A percentile compares a stretch with the other conserved stretches of the same genome.
These are phyloP conservation scores for Penicillium concentricum DNA, from an alignment of 2,329 filamentous ascomycete genomes.

Conservation along the genomic window DNA sequence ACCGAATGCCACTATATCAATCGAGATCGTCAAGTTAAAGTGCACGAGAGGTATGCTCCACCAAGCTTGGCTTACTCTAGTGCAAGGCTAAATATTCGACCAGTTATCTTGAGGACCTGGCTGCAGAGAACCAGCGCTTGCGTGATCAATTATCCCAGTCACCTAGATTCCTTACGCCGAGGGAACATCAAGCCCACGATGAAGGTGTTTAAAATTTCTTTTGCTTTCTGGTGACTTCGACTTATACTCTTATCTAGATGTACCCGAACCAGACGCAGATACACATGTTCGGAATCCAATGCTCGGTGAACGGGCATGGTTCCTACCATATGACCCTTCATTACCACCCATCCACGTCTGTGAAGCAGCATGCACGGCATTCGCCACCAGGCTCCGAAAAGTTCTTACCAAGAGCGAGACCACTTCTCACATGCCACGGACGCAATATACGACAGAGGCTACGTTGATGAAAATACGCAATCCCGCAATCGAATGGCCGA, in stretches of 20 bases:
- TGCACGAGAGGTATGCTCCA: conserved; percentile 20
- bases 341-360: conserved; percentile 25
- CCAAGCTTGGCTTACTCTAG: not conserved
- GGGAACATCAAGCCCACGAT: not conserved
- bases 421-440: conserved; percentile 23
- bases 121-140: conserved; percentile 21
- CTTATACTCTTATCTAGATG: not conserved
- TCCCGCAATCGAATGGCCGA: conserved; percentile 25
- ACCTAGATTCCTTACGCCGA: not conserved
- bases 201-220: conserved; percentile 2
- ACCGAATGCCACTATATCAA: conserved; percentile 16
- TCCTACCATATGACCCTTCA: conserved; percentile 15
- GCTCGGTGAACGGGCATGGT: conserved; percentile 24
- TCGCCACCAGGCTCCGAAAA: conserved; percentile 30
- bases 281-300: conserved; percentile 19
- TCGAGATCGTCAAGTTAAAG: conserved; percentile 20
- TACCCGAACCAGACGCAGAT: conserved; percentile 2
- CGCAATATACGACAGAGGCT: conserved; percentile 22
- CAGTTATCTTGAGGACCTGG: conserved; percentile 28
- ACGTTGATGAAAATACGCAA: conserved; percentile 12
- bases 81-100: conserved; percentile 1
- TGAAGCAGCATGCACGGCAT: conserved; percentile 29
- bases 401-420: conserved; percentile 23
- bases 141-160: conserved; percentile 14
- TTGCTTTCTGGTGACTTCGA: not conserved